Base-by-base conservation (phyloP, 129 eudicot genomes). In the Lactuca sativa region DNA sequence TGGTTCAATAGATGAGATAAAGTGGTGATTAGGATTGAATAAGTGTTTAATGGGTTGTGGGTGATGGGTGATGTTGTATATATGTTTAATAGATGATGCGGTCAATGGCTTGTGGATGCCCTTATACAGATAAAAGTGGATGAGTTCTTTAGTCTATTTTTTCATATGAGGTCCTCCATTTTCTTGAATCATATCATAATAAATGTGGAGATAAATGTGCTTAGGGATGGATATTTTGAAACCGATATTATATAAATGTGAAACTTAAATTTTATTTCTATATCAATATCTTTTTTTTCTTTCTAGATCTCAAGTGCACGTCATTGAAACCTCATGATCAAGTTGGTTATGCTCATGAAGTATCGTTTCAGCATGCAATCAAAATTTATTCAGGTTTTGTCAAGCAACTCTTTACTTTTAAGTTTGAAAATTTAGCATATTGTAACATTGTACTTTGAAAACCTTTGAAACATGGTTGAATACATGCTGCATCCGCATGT, bases 141-240 rank as follows among this genome's bases (percentile, higher is more conserved):
- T 78, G 86, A 88, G 67, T 92, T 92, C 82, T 92, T 92, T 72
- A 64, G 70, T 73, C 68, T 84, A 75, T 92, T 86, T 68, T 81
- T 84, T 86, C 98, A 33, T 91, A 92, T 69, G 83, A 73, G 13
- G 87, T 88, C 33, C 66, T 77, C 61, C 80, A 62, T 57, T 92
- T 92, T 80, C 81, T 84, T 34, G 85, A 89, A 75, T 82, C 86
- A 38, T 92, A 80, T 77, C 98, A 85, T 70, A 68, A 71, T 34
- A 80, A 70, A 80, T 91, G 96, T 82, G 96, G 96, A 30, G 97
- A 91, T 74, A 91, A 82, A 88, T 95, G 97, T 91, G 71, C 67
- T 1, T 66, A 14, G 36, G 58, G 66, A 53, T 77, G 48, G 21
- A 64, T 72, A 9, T 70, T 37, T 9, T 56, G 65, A 73, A 72